Conservation (phyloP, 1,284 basidiomycete species). For the Coniferiporia weirii region DNA sequence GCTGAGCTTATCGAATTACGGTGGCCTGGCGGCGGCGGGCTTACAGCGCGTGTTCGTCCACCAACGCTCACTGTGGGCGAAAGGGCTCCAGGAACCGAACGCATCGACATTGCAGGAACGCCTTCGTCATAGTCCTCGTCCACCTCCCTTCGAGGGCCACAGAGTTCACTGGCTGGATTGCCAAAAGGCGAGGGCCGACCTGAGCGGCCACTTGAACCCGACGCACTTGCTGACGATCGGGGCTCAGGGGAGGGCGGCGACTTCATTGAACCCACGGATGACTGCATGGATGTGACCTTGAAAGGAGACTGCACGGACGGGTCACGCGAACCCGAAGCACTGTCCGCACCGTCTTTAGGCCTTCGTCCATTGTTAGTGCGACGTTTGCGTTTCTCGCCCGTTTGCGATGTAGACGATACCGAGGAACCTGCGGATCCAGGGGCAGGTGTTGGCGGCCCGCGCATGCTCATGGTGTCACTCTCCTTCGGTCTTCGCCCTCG, state of each 20-base stretch:
- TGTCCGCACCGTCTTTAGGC: constrained; percentile 21
- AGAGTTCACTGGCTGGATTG: constrained; percentile 28
- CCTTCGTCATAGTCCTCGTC: constrained; percentile 84
- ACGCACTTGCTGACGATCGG: constrained; percentile 50
- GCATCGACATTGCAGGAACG: constrained; percentile 67
- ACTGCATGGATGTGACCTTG: constrained; percentile 33
- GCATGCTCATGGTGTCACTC: constrained; percentile 4
- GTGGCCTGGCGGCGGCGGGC: constrained; percentile 46
- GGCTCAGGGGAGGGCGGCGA: constrained; percentile 49
- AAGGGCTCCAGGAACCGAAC: constrained; percentile 34
- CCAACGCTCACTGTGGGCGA: constrained; percentile 39
- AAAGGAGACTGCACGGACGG: constrained; percentile 28
- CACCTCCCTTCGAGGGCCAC: constrained; percentile 54
- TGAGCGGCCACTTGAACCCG: constrained; percentile 45
- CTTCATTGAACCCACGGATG: constrained; percentile 33
- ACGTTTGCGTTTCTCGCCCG: constrained; percentile 11
- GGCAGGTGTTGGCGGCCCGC: constrained; percentile 12
- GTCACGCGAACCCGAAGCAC: constrained; percentile 19
- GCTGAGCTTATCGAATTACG: constrained; percentile 53
- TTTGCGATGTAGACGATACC: constrained; percentile 1
- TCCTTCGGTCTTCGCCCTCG: constrained; percentile 13
- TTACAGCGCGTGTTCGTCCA: constrained; percentile 24
- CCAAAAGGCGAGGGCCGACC: constrained; percentile 65
- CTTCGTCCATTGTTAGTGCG: constrained; percentile 1
- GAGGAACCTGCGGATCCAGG: constrained; percentile 7